Evolutionary conservation across 2,329 filamentous ascomycete genomes (phyloP).

Genomic region (Rutstroemia sp.): DNA sequence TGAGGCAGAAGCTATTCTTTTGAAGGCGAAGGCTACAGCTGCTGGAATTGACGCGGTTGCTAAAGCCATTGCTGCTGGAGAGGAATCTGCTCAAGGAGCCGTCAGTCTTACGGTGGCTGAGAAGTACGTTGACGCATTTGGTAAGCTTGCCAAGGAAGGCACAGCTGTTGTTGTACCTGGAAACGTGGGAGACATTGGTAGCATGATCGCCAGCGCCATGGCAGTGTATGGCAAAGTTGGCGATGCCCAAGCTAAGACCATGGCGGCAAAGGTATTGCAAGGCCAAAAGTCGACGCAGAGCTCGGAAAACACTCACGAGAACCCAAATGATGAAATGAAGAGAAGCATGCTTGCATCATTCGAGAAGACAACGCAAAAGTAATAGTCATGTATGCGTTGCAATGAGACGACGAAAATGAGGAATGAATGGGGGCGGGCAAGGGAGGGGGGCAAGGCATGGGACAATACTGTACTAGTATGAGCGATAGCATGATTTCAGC

Average conservation of each 20-base stretch:
- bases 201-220: conserved; percentile 95
- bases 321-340: conserved; percentile 35
- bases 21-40: conserved; percentile 82
- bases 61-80: conserved; percentile 63
- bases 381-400: conserved; percentile 19
- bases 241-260: conserved; percentile 64
- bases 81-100: conserved; percentile 70
- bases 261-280: conserved; percentile 47
- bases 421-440: conserved; percentile 2
- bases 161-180: conserved; percentile 93
- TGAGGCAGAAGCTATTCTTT: conserved; percentile 86
- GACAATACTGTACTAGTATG: conserved; percentile 5
- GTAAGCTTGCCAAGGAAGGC: conserved; percentile 86
- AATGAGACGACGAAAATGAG: not conserved
- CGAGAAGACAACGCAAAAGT: conserved; percentile 31
- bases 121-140: conserved; percentile 96
- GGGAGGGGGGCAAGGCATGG: not conserved
- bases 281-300: conserved; percentile 30
- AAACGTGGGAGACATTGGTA: conserved; percentile 90
- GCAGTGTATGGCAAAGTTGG: conserved; percentile 93
- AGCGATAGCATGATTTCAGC: not conserved
- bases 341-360: conserved; percentile 42
- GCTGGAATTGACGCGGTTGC: conserved; percentile 83
- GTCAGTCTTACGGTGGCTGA: conserved; percentile 86
- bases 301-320: conserved; percentile 21